Evolutionary conservation across 2,329 filamentous ascomycete species (phyloP).

Genomic region (Cladophialophora yegresii): DNA sequence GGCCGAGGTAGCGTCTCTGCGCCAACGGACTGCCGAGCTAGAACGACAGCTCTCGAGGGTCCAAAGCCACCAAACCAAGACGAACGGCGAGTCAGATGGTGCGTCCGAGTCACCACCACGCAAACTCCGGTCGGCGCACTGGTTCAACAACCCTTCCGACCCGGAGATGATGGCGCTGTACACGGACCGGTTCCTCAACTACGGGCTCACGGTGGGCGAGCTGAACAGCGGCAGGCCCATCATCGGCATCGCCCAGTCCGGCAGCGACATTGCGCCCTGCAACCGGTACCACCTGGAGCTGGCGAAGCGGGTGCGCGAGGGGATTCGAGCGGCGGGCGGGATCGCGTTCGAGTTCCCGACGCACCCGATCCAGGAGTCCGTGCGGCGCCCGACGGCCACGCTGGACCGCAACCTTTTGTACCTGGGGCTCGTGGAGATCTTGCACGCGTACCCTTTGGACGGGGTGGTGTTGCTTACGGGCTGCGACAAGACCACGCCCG

Average conservation of each 20-base stretch:
- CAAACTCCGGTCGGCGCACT: constrained; percentile 47
- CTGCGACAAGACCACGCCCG: constrained; percentile 58
- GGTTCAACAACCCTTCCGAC: constrained; percentile 50
- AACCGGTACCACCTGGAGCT: constrained; percentile 55
- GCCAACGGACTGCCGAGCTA: constrained; percentile 44
- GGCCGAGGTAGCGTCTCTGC: constrained; percentile 44
- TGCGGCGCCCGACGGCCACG: constrained; percentile 52
- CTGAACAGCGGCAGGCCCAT: constrained; percentile 54
- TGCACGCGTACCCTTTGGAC: constrained; percentile 54
- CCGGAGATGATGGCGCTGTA: constrained; percentile 52
- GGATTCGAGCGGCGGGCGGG: constrained; percentile 53
- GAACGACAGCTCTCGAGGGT: constrained; percentile 41
- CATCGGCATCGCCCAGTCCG: constrained; percentile 56
- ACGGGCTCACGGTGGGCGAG: constrained; percentile 53
- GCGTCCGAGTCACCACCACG: neutral
- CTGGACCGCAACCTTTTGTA: constrained; percentile 55
- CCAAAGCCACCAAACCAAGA: too few relatives aligned
- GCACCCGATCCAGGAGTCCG: constrained; percentile 56
- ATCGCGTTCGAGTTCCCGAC: constrained; percentile 57
- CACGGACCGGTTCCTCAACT: constrained; percentile 56
- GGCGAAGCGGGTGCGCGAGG: constrained; percentile 54
- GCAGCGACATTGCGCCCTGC: constrained; percentile 55
- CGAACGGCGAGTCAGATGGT: constrained; percentile 18
- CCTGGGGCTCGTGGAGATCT: constrained; percentile 52
- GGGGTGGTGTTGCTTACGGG: constrained; percentile 56